Percentiles rank a stretch among this genome's conserved stretches.
Conservation (phyloP, 2,329 filamentous ascomycete genomes). For the Claviceps arundinis region DNA sequence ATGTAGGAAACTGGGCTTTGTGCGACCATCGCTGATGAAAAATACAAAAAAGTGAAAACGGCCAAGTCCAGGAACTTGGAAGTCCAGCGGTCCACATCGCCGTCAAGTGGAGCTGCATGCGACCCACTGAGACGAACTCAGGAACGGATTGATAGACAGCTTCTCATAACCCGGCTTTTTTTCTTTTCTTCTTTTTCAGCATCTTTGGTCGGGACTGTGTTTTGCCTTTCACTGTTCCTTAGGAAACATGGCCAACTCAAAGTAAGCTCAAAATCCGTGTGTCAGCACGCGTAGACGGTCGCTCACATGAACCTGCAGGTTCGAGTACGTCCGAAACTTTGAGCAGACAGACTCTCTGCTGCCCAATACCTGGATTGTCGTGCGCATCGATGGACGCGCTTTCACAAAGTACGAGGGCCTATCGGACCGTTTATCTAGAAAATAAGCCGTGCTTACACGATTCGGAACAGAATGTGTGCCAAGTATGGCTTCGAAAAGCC, state of each 20-base stretch:
- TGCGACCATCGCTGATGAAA: too few relatives aligned
- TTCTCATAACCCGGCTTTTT: neutral
- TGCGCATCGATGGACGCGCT: conserved; percentile 83
- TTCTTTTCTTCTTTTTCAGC: neutral
- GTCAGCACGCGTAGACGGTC: neutral
- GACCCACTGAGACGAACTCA: too few relatives aligned
- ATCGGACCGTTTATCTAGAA: too few relatives aligned
- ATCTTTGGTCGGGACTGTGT: neutral
- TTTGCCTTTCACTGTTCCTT: neutral
- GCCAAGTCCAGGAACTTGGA: too few relatives aligned
- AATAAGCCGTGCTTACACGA: conserved; percentile 5
- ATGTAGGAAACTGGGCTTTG: too few relatives aligned
- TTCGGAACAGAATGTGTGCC: conserved; percentile 51
- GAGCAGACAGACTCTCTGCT: conserved; percentile 71
- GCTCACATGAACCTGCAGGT: conserved; percentile 37
- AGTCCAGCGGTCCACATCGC: too few relatives aligned
- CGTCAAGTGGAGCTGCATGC: too few relatives aligned
- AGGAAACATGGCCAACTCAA: conserved; percentile 40
- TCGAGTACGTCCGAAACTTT: conserved; percentile 85
- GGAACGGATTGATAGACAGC: too few relatives aligned
- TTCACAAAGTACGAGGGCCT: conserved; percentile 67
- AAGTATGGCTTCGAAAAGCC: conserved; percentile 84
- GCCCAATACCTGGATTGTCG: conserved; percentile 89
- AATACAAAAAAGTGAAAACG: too few relatives aligned
- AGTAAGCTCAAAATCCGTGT: conserved; percentile 21